Conservation (phyloP, 2,329 filamentous ascomycete species). For the Bertia moriformis region DNA sequence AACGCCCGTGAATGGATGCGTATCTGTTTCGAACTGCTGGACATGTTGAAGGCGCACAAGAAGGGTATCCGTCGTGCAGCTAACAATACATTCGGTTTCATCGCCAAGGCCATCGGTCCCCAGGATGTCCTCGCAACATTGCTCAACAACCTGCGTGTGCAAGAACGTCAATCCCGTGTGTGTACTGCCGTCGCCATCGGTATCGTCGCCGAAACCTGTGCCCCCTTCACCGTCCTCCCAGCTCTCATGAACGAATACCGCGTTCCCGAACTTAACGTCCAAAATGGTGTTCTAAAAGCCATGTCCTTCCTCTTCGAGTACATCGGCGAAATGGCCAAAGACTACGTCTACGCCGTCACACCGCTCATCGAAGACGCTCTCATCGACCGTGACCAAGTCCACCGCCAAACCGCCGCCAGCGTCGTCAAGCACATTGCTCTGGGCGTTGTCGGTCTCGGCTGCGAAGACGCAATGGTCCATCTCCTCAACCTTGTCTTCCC, state of each 20-base stretch:
- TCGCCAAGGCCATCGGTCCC: slow-evolving; percentile 95
- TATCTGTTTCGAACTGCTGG: slow-evolving; percentile 95
- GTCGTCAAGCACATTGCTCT: slow-evolving; percentile 97
- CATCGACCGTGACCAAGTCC: slow-evolving; percentile 94
- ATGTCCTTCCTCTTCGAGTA: slow-evolving; percentile 97
- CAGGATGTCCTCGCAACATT: slow-evolving; percentile 93
- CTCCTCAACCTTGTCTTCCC: slow-evolving; percentile 90
- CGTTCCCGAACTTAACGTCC: slow-evolving; percentile 93
- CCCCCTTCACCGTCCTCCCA: slow-evolving; percentile 94
- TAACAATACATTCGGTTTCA: slow-evolving; percentile 99
- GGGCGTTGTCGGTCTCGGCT: slow-evolving; percentile 91
- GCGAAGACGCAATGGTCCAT: slow-evolving; percentile 97
- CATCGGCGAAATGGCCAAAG: slow-evolving; percentile 98
- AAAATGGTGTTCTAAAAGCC: slow-evolving; percentile 95
- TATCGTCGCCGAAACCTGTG: slow-evolving; percentile 95
- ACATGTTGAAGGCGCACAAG: slow-evolving; percentile 99
- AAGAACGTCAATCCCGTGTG: slow-evolving; percentile 94
- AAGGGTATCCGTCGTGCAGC: slow-evolving; percentile 96
- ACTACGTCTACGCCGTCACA: slow-evolving; percentile 96
- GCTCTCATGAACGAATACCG: slow-evolving; percentile 99
- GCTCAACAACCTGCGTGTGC: slow-evolving; percentile 89
- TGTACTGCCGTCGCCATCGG: slow-evolving; percentile 97
- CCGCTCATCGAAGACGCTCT: slow-evolving; percentile 91
- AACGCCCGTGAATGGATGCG: slow-evolving; percentile 99
- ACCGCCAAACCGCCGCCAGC: slow-evolving; percentile 86